These are phyloP conservation scores for Fusarium verrucosum DNA, from an alignment of 2,329 filamentous ascomycete genomes.

Conservation along the genomic window DNA sequence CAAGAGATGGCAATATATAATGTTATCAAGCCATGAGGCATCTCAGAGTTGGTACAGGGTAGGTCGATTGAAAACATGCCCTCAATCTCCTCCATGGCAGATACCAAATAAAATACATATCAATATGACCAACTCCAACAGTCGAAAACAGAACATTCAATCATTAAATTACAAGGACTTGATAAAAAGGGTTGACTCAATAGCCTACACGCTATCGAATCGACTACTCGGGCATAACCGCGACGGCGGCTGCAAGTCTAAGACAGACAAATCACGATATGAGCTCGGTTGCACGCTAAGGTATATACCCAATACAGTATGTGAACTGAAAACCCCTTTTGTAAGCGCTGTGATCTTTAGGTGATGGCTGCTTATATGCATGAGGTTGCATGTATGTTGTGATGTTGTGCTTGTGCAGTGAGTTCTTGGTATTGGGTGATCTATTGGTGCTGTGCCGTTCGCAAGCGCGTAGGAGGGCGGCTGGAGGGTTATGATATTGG, in stretches of 20 bases:
- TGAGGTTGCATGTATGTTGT: conserved; percentile 1
- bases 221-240: conserved; percentile 22
- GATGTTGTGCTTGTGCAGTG: conserved; percentile 6
- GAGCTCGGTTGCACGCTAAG: conserved; percentile 11
- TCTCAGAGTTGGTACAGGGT: not conserved
- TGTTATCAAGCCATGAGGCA: not conserved
- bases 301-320: not conserved
- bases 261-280: conserved; percentile 27
- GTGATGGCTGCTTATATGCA: conserved; percentile 22
- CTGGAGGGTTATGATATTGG: conserved; percentile 14
- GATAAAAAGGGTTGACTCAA: not conserved
- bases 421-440: not conserved
- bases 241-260: conserved; percentile 17
- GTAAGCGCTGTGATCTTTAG: conserved; percentile 20
- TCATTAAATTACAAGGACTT: not conserved
- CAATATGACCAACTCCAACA: not conserved
- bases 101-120: not conserved
- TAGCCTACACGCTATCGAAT: not conserved
- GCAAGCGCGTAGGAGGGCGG: conserved; percentile 35
- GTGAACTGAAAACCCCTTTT: not conserved
- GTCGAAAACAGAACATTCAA: not conserved
- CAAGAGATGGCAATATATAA: not conserved
- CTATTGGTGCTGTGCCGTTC: conserved; percentile 25
- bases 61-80: not conserved
- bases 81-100: not conserved